These are phyloP conservation scores for Macadamia integrifolia DNA, from an alignment of 164 flowering plant species.

Conservation along the genomic window DNA sequence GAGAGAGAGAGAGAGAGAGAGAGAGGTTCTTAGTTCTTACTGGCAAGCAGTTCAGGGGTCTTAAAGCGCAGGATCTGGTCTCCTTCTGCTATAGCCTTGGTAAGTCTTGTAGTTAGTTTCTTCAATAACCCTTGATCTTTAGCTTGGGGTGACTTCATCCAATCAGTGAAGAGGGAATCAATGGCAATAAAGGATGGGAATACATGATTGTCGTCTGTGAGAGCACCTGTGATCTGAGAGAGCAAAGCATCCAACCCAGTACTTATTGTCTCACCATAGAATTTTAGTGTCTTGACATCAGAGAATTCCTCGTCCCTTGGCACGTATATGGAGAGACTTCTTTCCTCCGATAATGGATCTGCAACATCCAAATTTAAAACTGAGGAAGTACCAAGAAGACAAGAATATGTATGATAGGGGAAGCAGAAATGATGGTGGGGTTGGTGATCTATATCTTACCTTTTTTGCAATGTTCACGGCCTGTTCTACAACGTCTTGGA, in stretches of 20 bases:
- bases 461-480: conserved; percentile 23
- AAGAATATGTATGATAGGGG: too few species aligned
- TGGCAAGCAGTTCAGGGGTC: not conserved
- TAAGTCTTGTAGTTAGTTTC: not conserved
- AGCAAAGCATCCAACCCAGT: not conserved
- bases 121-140: not conserved
- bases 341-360: too few species aligned
- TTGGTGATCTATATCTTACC: conserved; percentile 6
- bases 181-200: not conserved
- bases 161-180: not conserved
- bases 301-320: too few species aligned
- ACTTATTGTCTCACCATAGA: too few species aligned
- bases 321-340: too few species aligned
- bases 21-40: not conserved
- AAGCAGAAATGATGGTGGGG: too few species aligned
- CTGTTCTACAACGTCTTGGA: conserved; percentile 58
- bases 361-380: too few species aligned
- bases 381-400: too few species aligned
- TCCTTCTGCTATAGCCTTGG: not conserved
- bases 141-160: not conserved
- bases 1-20: too few species aligned
- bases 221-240: not conserved
- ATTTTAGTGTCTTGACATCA: too few species aligned
- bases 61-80: not conserved
- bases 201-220: not conserved